Evolutionary conservation across 1,284 basidiomycete species (phyloP), one percentile per base, ranked within the genome.

Genomic region (Peniophora sp.): DNA sequence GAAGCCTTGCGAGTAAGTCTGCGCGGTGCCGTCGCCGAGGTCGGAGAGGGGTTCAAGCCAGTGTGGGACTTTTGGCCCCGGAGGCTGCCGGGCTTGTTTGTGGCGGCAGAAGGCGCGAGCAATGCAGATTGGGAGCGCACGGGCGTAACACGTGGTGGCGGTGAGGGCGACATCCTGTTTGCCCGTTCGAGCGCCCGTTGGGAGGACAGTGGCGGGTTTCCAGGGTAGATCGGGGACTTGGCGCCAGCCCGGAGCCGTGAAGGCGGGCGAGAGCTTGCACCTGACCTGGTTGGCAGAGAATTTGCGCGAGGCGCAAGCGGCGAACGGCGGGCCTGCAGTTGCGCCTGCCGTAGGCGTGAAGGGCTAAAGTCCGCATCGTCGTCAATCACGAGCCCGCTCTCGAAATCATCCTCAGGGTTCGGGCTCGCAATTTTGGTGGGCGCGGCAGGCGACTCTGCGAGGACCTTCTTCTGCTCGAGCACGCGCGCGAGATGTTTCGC

Each of bases 1-100:
- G 86, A 89, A 10, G 85, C 85, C 66, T 89, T 88, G 57, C 86
- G 79, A 37, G 78, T 71, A 46, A 88, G 70, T 56, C 74, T 78
- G 41, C 81, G 77, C 48, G 77, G 65, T 24, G 73, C 73, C 32
- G 77, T 64, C 22, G 85, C 18, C n/a, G 37, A 76, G 42, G 85
- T 82, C 5, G 81, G 81, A 18, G 79, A 74, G 3, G 84, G 80
- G 61, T 89, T 88, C 48, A 90, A 74, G 39, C 81, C 85, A 15
- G 84, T 81, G 62, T 87, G 84, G 5, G 87, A 89, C 60, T 88
- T 89, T 71, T 90, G 86, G 22, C 81, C 81, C 41, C 87, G 81
- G 53, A 90, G 75, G 63, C 81, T 83, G 48, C 76, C 79, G 51
- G 83, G 77, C 63, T 87, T 88, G 43, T 78, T 71, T 24, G 79